A percentile compares a stretch with the other conserved stretches of the same genome.
These are phyloP conservation scores for Fusarium odoratissimum DNA, from an alignment of 2,329 filamentous ascomycete genomes.

Conservation along the genomic window DNA sequence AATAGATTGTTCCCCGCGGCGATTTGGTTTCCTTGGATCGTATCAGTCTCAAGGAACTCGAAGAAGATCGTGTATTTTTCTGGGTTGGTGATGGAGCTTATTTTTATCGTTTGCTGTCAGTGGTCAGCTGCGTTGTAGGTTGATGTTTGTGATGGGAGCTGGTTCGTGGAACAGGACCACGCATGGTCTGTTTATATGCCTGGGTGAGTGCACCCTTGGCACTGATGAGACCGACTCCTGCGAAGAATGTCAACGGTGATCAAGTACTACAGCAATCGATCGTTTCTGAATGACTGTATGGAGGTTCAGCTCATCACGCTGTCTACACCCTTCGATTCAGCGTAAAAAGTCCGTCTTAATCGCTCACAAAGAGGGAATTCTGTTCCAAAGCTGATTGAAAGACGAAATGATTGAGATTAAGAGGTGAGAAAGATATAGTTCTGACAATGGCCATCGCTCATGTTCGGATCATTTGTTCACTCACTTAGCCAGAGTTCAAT, in stretches of 20 bases:
- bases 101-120: not conserved
- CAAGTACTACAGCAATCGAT: fast-evolving
- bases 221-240: fast-evolving
- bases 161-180: not conserved
- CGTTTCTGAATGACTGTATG: not conserved
- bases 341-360: fast-evolving
- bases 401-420: fast-evolving
- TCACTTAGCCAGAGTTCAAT: not conserved
- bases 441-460: not conserved
- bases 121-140: not conserved
- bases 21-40: not conserved
- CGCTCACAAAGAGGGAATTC: too few relatives aligned
- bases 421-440: not conserved
- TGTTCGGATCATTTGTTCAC: not conserved
- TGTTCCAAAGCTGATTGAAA: fast-evolving
- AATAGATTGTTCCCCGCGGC: not conserved
- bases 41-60: not conserved
- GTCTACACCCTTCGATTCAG: not conserved
- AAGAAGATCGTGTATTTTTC: fast-evolving
- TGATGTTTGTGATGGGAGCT: not conserved
- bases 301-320: not conserved
- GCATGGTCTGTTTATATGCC: not conserved
- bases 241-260: fast-evolving
- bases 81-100: not conserved
- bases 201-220: fast-evolving